These are phyloP conservation scores for Apiospora marii DNA, from an alignment of 2,329 filamentous ascomycete genomes.

Conservation along the genomic window DNA sequence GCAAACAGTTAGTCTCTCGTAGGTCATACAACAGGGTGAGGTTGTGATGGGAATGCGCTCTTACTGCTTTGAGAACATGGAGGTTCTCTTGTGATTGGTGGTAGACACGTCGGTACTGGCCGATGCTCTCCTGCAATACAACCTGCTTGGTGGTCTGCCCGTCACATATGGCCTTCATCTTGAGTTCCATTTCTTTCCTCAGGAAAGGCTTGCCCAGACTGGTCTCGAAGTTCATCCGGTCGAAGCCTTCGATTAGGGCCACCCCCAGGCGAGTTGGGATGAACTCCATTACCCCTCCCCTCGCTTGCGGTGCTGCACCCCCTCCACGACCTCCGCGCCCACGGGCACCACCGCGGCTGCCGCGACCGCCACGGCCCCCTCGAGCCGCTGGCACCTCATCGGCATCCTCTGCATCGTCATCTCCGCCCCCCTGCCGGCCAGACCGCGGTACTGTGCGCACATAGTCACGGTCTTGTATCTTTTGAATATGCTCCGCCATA, in stretches of 20 bases:
- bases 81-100: constrained; percentile 81
- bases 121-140: constrained; percentile 83
- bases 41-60: constrained; percentile 40
- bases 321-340: constrained; percentile 53
- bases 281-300: constrained; percentile 76
- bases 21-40: constrained; percentile 15
- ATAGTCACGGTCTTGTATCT: constrained; percentile 90
- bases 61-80: constrained; percentile 68
- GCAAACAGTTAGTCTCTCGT: constrained; percentile 26
- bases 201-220: constrained; percentile 96
- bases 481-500: constrained; percentile 98
- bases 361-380: constrained; percentile 55
- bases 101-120: constrained; percentile 88
- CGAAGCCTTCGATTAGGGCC: constrained; percentile 92
- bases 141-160: constrained; percentile 77
- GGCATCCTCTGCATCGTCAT: constrained; percentile 48
- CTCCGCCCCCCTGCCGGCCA: constrained; percentile 46
- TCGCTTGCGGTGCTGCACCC: constrained; percentile 43
- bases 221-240: constrained; percentile 90
- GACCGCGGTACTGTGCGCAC: constrained; percentile 69
- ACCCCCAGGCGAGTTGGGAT: constrained; percentile 92
- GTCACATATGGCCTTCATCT: constrained; percentile 97
- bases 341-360: constrained; percentile 57
- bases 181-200: constrained; percentile 95
- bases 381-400: constrained; percentile 48